Evolutionary conservation across 2,329 filamentous ascomycete species (phyloP).

Genomic region (Alternaria sp.): DNA sequence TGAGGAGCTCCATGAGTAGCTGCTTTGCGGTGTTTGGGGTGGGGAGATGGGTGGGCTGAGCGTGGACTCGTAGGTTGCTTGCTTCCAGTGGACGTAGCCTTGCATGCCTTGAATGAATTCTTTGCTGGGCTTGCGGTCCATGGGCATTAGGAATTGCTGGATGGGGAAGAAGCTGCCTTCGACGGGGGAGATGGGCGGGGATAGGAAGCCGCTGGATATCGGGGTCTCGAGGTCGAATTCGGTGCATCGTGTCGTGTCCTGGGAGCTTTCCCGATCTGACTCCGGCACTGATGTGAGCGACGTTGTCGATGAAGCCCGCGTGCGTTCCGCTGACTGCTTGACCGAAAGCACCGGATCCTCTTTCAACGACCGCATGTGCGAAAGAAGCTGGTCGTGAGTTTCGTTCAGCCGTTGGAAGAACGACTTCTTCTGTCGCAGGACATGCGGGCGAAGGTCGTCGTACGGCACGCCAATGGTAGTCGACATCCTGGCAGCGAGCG

Average conservation of each 20-base stretch:
- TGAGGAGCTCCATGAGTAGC: slow-evolving; percentile 4
- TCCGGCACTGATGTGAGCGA: slow-evolving; percentile 8
- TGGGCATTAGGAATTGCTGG: slow-evolving; percentile 8
- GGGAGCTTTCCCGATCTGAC: slow-evolving; percentile 9
- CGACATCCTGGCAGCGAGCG: slow-evolving; percentile 9
- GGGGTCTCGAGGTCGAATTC: slow-evolving; percentile 2
- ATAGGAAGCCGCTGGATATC: slow-evolving; percentile 1
- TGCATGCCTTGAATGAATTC: slow-evolving; percentile 14
- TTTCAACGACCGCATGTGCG: slow-evolving; percentile 18
- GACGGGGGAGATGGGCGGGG: slow-evolving; percentile 5
- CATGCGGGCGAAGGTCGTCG: slow-evolving; percentile 13
- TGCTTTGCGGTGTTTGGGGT: slow-evolving; percentile 7
- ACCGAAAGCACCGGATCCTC: not conserved
- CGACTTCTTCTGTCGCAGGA: slow-evolving; percentile 17
- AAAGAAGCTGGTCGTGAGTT: slow-evolving; percentile 12
- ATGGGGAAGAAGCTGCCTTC: slow-evolving; percentile 13
- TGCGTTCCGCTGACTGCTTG: slow-evolving; percentile 1
- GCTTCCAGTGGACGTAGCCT: slow-evolving; percentile 13
- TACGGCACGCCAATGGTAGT: slow-evolving; percentile 19
- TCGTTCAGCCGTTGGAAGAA: slow-evolving; percentile 23
- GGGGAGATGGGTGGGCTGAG: slow-evolving; percentile 2
- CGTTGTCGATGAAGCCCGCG: slow-evolving; percentile 6
- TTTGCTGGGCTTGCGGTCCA: slow-evolving; percentile 8
- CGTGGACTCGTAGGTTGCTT: slow-evolving; percentile 10
- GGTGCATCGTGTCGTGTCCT: slow-evolving; percentile 4